Evolutionary conservation across 1,284 basidiomycete species (phyloP).

Genomic region (Naganishia cerealis): DNA sequence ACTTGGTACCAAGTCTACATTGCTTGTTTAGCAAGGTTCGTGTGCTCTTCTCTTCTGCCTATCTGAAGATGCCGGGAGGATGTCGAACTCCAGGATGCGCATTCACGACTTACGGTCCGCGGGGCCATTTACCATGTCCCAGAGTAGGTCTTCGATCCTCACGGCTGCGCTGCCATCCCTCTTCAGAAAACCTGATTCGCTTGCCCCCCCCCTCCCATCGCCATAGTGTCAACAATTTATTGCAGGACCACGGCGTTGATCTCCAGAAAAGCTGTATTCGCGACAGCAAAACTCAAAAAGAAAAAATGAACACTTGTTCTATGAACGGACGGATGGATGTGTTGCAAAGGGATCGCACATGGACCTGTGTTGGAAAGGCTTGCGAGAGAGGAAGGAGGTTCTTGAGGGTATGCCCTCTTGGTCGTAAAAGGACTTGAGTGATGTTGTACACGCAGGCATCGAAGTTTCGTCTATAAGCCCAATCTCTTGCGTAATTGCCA

Average conservation of each 20-base stretch:
- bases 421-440: too few species aligned
- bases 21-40: neutral
- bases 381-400: neutral
- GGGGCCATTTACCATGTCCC: conserved; percentile 21
- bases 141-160: neutral
- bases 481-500: too few species aligned
- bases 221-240: conserved; percentile 12
- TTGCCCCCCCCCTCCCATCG: neutral
- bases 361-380: neutral
- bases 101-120: conserved; percentile 15
- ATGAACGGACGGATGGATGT: neutral
- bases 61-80: neutral
- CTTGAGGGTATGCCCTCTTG: too few species aligned
- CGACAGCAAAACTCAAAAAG: neutral
- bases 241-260: conserved; percentile 2
- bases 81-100: conserved; percentile 14
- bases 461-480: too few species aligned
- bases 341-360: neutral
- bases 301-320: neutral
- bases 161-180: neutral
- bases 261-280: neutral
- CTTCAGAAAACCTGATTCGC: neutral
- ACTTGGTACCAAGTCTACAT: neutral
- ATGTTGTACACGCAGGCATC: too few species aligned
- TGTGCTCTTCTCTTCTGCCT: neutral